Evolutionary conservation across 345 rosid genomes (phyloP).

Genomic region (Clausena lansium): DNA sequence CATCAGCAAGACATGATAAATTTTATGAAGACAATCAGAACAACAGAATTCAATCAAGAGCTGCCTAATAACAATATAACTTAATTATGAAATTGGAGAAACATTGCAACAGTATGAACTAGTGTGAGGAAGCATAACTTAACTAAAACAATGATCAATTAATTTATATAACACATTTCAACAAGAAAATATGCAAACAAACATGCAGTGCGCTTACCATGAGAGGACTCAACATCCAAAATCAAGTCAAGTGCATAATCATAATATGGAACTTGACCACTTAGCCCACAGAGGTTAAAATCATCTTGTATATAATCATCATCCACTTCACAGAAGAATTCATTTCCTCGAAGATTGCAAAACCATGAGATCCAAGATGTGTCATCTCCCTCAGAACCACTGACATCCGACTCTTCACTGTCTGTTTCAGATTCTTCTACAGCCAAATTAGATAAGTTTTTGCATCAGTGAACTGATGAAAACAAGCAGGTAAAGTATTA

Average conservation of each 20-base stretch:
- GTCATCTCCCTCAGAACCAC: slow-evolving; percentile 98
- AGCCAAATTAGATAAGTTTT: slow-evolving; percentile 2
- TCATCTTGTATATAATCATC: slow-evolving; percentile 99
- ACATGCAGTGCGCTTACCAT: slow-evolving; percentile 49
- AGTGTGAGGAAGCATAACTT: not conserved
- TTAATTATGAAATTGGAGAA: not conserved
- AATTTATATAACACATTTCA: not conserved
- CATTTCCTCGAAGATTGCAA: slow-evolving; percentile 92
- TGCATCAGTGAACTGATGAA: slow-evolving; percentile 2
- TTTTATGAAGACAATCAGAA: not conserved
- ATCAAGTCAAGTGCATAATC: slow-evolving; percentile 97
- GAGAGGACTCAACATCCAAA: slow-evolving; percentile 92
- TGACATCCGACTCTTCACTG: slow-evolving; percentile 90
- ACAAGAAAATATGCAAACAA: not conserved
- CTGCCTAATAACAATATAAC: not conserved
- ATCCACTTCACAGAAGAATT: slow-evolving; percentile 98
- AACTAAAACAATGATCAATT: not conserved
- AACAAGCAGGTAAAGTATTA: not conserved
- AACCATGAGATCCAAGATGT: slow-evolving; percentile 98
- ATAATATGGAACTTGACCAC: slow-evolving; percentile 96
- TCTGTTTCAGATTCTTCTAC: slow-evolving; percentile 89
- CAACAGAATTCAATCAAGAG: not conserved
- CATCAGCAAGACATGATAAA: not conserved
- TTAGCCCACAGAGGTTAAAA: slow-evolving; percentile 89
- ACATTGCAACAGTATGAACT: not conserved